These are phyloP conservation scores for Kazachstania kunashirensis DNA, from an alignment of 805 yeast species.

Conservation along the genomic window DNA sequence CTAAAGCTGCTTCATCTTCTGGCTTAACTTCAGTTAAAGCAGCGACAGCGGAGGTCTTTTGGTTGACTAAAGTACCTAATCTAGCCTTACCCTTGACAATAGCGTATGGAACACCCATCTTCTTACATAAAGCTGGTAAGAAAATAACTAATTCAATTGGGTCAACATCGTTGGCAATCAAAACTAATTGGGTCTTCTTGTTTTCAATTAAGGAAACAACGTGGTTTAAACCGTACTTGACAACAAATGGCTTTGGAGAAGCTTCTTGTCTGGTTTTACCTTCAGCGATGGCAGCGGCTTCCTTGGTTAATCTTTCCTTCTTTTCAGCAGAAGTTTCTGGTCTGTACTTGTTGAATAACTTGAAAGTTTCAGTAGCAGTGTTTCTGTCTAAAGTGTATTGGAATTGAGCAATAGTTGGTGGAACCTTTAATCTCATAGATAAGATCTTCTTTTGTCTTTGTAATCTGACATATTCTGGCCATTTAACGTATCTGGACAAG, in stretches of 20 bases:
- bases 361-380: slow-evolving; percentile 95
- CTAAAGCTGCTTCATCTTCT: slow-evolving; percentile 91
- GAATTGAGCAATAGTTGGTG: slow-evolving; percentile 97
- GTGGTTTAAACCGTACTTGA: slow-evolving; percentile 98
- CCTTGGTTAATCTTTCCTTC: slow-evolving; percentile 98
- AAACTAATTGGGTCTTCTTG: slow-evolving; percentile 96
- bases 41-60: slow-evolving; percentile 95
- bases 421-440: slow-evolving; percentile 93
- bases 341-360: slow-evolving; percentile 97
- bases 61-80: slow-evolving; percentile 94
- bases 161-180: slow-evolving; percentile 98
- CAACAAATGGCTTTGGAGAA: slow-evolving; percentile 92
- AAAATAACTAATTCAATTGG: slow-evolving; percentile 96
- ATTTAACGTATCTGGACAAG: slow-evolving; percentile 93
- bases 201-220: slow-evolving; percentile 94
- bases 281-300: slow-evolving; percentile 97
- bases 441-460: slow-evolving; percentile 97
- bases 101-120: slow-evolving; percentile 99
- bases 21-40: slow-evolving; percentile 92
- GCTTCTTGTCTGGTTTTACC: slow-evolving; percentile 96
- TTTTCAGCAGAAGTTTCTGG: slow-evolving; percentile 96
- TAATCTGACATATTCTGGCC: slow-evolving; percentile 98
- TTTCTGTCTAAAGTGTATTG: slow-evolving; percentile 94
- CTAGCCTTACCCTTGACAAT: slow-evolving; percentile 98
- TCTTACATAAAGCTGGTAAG: slow-evolving; percentile 98